Conservation (phyloP, 2,329 filamentous ascomycete species). For the Hymenoscyphus scutula region DNA sequence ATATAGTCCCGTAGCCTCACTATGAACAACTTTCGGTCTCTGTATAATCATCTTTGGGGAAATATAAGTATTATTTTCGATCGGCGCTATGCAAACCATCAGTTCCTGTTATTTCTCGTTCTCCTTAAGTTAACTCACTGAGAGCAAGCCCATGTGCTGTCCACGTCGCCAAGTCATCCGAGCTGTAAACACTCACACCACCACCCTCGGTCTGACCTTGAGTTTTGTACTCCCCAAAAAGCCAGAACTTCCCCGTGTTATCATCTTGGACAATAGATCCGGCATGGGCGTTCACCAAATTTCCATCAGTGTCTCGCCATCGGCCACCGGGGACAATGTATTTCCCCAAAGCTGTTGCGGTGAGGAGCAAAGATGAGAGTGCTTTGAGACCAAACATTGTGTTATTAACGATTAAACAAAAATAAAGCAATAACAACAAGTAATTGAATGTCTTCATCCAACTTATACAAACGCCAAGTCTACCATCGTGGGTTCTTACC, state of each 20-base stretch:
- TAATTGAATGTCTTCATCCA: neutral
- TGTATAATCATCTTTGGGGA: slow-evolving; percentile 57
- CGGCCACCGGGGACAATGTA: slow-evolving; percentile 61
- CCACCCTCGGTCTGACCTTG: slow-evolving; percentile 58
- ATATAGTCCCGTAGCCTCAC: slow-evolving; percentile 52
- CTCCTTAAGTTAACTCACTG: slow-evolving; percentile 36
- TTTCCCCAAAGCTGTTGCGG: slow-evolving; percentile 38
- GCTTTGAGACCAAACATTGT: neutral
- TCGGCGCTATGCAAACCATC: slow-evolving; percentile 40
- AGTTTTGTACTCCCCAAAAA: slow-evolving; percentile 61
- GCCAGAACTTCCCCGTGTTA: slow-evolving; percentile 54
- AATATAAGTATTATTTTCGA: slow-evolving; percentile 54
- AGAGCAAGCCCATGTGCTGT: slow-evolving; percentile 55
- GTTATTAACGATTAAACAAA: neutral
- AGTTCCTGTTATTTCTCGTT: neutral
- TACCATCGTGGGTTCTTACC: slow-evolving; percentile 1
- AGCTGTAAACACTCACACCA: slow-evolving; percentile 60
- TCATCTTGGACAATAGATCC: slow-evolving; percentile 56
- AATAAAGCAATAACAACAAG: too few relatives aligned
- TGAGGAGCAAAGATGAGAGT: slow-evolving; percentile 3
- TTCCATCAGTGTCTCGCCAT: slow-evolving; percentile 59
- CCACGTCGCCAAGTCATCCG: slow-evolving; percentile 60
- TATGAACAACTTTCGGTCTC: slow-evolving; percentile 60
- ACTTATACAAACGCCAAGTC: neutral
- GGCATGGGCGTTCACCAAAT: slow-evolving; percentile 61